Conservation (phyloP, 306 rosid genomes). For the Phaseolus lunatus region DNA sequence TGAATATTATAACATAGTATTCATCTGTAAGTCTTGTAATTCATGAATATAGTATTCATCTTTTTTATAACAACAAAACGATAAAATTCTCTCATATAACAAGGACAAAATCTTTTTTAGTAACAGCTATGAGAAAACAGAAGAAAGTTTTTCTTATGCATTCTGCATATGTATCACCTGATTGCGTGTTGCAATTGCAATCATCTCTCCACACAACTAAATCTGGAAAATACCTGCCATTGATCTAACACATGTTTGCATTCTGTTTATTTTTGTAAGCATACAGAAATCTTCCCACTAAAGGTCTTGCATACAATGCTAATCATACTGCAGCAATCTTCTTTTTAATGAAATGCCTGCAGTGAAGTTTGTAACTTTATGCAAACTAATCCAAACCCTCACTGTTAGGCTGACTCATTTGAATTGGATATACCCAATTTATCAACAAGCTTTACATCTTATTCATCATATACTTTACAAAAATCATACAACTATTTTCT, state of each 20-base stretch:
- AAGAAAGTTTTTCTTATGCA: conserved; percentile 1
- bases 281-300: conserved; percentile 26
- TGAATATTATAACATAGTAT: not conserved
- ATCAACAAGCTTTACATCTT: conserved; percentile 24
- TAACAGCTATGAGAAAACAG: not conserved
- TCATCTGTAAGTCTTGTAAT: not conserved
- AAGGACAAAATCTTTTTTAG: not conserved
- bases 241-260: not conserved
- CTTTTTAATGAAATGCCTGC: not conserved
- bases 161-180: not conserved
- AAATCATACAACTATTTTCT: conserved; percentile 44
- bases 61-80: conserved; percentile 15
- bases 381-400: not conserved
- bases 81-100: not conserved
- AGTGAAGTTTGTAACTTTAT: not conserved
- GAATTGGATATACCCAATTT: not conserved
- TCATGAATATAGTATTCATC: not conserved
- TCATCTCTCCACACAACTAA: not conserved
- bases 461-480: conserved; percentile 18
- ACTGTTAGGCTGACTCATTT: not conserved
- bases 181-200: not conserved
- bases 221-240: conserved; percentile 7
- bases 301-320: conserved; percentile 25
- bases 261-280: conserved; percentile 22
- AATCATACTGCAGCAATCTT: conserved; percentile 1